These are phyloP conservation scores for Balamuthia mandrillaris DNA, from an alignment of 208 protist genomes.

Conservation along the genomic window DNA sequence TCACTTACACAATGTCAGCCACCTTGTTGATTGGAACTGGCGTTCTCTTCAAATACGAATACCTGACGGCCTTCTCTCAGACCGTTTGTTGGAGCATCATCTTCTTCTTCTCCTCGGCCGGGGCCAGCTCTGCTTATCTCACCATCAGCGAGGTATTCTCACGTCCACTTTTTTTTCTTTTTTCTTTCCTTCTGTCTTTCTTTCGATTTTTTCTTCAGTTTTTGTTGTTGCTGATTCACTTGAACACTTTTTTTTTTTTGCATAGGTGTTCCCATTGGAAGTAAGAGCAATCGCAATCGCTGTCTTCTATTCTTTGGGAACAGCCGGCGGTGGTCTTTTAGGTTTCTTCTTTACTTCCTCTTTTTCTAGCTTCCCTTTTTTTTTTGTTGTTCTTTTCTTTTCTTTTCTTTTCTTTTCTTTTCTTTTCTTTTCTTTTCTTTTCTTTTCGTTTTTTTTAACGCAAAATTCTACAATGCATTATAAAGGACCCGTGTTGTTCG, in stretches of 20 bases:
- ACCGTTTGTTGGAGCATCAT: constrained; percentile 38
- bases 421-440: not conserved
- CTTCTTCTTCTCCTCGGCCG: constrained; percentile 40
- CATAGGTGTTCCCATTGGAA: constrained; percentile 21
- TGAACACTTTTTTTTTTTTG: not conserved
- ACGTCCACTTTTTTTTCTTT: not conserved
- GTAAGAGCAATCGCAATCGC: constrained; percentile 23
- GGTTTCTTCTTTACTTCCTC: too few relatives aligned
- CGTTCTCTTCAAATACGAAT: constrained; percentile 4
- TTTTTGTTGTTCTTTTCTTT: too few relatives aligned
- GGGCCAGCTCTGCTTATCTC: constrained; percentile 13
- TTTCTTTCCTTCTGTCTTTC: not conserved
- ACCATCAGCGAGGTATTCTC: not conserved
- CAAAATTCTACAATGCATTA: not conserved
- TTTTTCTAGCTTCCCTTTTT: not conserved
- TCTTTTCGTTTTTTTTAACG: not conserved
- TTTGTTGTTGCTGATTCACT: not conserved
- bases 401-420: not conserved
- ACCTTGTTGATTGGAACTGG: not conserved
- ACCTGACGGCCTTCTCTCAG: constrained; percentile 2
- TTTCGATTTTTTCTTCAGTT: too few relatives aligned
- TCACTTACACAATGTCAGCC: constrained; percentile 39
- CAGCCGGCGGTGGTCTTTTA: too few relatives aligned
- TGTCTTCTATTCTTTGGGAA: constrained; percentile 40
- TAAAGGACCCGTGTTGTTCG: constrained; percentile 21